A percentile compares a stretch with the other conserved stretches of the same genome.
Evolutionary conservation across 768 basidiomycete genomes (phyloP).

Genomic region (Erythrobasidium yunnanense): DNA sequence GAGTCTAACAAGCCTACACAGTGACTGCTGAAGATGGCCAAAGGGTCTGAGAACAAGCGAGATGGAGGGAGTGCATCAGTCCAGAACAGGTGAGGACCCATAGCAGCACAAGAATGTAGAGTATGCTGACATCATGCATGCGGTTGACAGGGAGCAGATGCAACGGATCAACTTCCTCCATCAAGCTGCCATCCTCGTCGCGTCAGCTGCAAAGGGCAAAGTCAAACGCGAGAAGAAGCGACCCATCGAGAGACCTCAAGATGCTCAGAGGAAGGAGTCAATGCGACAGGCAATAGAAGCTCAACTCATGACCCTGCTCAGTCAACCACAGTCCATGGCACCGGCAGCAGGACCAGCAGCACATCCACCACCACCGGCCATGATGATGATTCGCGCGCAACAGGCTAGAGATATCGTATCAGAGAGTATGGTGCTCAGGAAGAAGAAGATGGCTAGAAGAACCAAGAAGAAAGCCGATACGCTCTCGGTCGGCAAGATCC

Average conservation of each 20-base stretch:
- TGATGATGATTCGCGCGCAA: too few relatives aligned
- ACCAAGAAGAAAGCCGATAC: neutral
- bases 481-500: neutral
- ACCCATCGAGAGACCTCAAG: neutral
- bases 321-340: neutral
- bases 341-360: neutral
- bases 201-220: neutral
- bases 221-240: too few relatives aligned
- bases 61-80: neutral
- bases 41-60: neutral
- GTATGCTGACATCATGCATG: neutral
- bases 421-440: too few relatives aligned
- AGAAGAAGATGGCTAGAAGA: too few relatives aligned
- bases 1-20: neutral
- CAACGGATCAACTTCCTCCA: conserved; percentile 27
- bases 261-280: neutral
- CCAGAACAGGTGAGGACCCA: neutral
- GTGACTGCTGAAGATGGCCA: neutral
- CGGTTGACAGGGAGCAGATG: conserved; percentile 1
- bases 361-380: neutral
- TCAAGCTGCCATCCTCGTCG: conserved; percentile 21
- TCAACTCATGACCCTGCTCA: neutral
- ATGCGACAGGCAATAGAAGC: neutral
- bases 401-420: too few relatives aligned
- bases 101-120: neutral